Evolutionary conservation across 2,329 filamentous ascomycete species (phyloP).

Genomic region (Pseudogymnoascus sp.): DNA sequence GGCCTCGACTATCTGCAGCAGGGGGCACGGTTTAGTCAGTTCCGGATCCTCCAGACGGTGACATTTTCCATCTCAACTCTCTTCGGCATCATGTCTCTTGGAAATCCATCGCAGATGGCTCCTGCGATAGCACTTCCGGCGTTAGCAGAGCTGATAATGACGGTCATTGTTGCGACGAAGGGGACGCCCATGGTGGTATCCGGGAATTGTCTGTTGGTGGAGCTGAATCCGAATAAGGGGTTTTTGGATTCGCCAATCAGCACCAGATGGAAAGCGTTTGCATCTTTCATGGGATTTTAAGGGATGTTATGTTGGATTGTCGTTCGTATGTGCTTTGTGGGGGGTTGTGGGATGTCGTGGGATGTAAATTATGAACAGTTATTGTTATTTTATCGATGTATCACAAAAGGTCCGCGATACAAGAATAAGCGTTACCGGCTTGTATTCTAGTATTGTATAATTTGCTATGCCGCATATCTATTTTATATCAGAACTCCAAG

Average conservation of each 20-base stretch:
- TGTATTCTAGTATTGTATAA: not conserved
- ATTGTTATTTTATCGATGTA: not conserved
- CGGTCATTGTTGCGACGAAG: not conserved
- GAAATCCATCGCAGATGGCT: not conserved
- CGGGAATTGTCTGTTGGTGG: not conserved
- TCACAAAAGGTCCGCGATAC: not conserved
- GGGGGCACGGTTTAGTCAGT: not conserved
- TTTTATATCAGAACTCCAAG: not conserved
- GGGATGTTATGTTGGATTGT: not conserved
- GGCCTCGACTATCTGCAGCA: not conserved
- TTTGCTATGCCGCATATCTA: not conserved
- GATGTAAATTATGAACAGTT: not conserved
- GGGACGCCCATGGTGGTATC: not conserved
- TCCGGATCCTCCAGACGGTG: not conserved
- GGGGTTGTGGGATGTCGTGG: not conserved
- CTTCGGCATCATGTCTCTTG: not conserved
- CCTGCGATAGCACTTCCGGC: not conserved
- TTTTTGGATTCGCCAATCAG: not conserved
- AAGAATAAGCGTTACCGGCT: not conserved
- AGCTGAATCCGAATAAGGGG: not conserved
- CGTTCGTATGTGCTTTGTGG: not conserved
- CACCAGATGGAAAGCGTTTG: not conserved
- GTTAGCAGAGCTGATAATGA: not conserved
- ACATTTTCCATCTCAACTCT: not conserved
- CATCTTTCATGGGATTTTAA: not conserved